phyloP scores from a whole-genome alignment of 306 rosid species.

The Acacia confusa region DNA sequence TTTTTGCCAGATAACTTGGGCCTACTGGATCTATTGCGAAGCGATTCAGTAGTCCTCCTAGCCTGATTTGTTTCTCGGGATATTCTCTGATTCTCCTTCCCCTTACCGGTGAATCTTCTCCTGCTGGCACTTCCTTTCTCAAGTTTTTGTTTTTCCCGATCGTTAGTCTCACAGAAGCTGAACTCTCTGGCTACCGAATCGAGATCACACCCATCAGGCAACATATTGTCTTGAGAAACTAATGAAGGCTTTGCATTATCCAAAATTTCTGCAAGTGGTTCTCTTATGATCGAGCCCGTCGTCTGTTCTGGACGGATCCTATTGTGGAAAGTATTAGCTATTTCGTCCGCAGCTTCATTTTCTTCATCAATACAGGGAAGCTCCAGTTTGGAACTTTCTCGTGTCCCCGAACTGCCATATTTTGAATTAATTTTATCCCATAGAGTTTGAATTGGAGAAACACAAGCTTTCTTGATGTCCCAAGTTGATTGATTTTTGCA shows the following conservation, averaged over 20 bases:
- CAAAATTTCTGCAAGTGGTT: conserved; percentile 59
- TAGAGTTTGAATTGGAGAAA: conserved; percentile 68
- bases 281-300: conserved; percentile 45
- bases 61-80: conserved; percentile 52
- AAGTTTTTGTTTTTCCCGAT: conserved; percentile 46
- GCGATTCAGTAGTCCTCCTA: conserved; percentile 51
- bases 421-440: conserved; percentile 65
- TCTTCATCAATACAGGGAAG: conserved; percentile 92
- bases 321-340: conserved; percentile 43
- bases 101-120: conserved; percentile 46
- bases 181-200: conserved; percentile 55
- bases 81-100: conserved; percentile 49
- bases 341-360: conserved; percentile 73
- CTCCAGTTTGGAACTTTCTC: conserved; percentile 59
- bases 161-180: conserved; percentile 50
- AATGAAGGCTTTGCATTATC: conserved; percentile 47
- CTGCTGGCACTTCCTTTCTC: conserved; percentile 42
- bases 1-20: conserved; percentile 61
- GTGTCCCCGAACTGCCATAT: conserved; percentile 71
- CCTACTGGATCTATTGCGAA: conserved; percentile 47
- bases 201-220: conserved; percentile 45
- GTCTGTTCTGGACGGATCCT: conserved; percentile 39
- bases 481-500: conserved; percentile 38
- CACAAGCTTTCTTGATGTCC: conserved; percentile 41
- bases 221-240: conserved; percentile 49